These are phyloP conservation scores for Leucosporidium creatinivorum DNA, from an alignment of 768 basidiomycete genomes.

Conservation along the genomic window DNA sequence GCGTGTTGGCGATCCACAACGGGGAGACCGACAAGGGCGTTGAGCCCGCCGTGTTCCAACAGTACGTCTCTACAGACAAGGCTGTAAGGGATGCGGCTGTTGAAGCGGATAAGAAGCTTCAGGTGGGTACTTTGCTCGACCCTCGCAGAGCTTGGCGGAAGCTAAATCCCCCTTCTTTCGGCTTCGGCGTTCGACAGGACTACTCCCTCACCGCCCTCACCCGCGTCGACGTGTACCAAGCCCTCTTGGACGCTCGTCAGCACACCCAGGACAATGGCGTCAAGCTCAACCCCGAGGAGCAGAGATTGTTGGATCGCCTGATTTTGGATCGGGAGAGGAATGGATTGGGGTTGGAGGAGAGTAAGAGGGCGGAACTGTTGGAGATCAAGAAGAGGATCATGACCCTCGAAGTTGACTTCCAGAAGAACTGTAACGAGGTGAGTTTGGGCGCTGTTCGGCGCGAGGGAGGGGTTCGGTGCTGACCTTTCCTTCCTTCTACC, in stretches of 20 bases:
- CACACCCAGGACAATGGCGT: conserved; percentile 58
- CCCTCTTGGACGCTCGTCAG: conserved; percentile 59
- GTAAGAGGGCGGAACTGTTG: conserved; percentile 54
- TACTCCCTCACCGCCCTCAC: conserved; percentile 39
- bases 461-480: too few species aligned
- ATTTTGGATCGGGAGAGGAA: conserved; percentile 70
- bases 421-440: conserved; percentile 78
- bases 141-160: conserved; percentile 40
- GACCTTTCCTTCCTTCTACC: too few species aligned
- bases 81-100: conserved; percentile 75
- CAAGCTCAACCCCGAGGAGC: conserved; percentile 58
- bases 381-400: conserved; percentile 68
- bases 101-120: conserved; percentile 60
- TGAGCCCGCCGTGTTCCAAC: conserved; percentile 57
- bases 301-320: conserved; percentile 74
- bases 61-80: conserved; percentile 68
- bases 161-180: conserved; percentile 42
- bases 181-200: conserved; percentile 55
- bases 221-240: conserved; percentile 71
- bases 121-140: conserved; percentile 33
- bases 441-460: not conserved
- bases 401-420: conserved; percentile 65
- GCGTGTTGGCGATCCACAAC: conserved; percentile 20
- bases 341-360: conserved; percentile 64
- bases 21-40: conserved; percentile 10